Evolutionary conservation across 192 early-diverging fungal species (phyloP), one percentile per base, ranked within the genome.

Genomic region (Nowakowskiella sp.): DNA sequence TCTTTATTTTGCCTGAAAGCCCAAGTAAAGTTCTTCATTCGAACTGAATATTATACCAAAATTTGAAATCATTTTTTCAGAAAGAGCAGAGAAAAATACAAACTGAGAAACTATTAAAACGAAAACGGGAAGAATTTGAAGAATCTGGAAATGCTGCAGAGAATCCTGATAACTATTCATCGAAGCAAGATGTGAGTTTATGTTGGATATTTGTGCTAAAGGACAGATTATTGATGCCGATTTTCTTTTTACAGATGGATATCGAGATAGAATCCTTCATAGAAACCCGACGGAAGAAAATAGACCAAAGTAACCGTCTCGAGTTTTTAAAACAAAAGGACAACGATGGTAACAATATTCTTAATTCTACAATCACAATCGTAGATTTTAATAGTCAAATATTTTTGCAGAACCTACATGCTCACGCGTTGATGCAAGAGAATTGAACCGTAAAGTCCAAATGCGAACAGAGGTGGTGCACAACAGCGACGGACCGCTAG

Each of bases 381-480:
- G 4, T 36, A 3, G 16, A 8, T 34, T 7, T 7, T 58, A 30
- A 26, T 57, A 23, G 31, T 55, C 25, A 30, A 7, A 55, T 55
- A 0, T n/a, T 2, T 30, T 21, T 4, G 32, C 24, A 4, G 39
- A 36, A 36, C 29, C 34, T 1, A 58, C 67, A 0, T 88, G 88
- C 50, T 85, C 88, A 19, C 73, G 88, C 30, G 76, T 73, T 5
- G 86, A 90, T 54, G 82, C 85, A 2, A 72, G 73, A 33, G 80
- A 80, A 46, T 66, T 84, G 3, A 89, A 85, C 56, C 66, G 84
- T 6, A 86, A 81, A 16, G 81, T 90, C 23, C 85, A 89, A 58
- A 84, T 92, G 71, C 87, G 85, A 39, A 68, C 76, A 31, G 80
- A 88, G 31, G 67, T 81, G 23, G 74, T 78, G 24, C 73, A 82